phyloP scores from a whole-genome alignment of 192 early-diverging fungal genomes.

The Phlyctochytrium arcticum region DNA sequence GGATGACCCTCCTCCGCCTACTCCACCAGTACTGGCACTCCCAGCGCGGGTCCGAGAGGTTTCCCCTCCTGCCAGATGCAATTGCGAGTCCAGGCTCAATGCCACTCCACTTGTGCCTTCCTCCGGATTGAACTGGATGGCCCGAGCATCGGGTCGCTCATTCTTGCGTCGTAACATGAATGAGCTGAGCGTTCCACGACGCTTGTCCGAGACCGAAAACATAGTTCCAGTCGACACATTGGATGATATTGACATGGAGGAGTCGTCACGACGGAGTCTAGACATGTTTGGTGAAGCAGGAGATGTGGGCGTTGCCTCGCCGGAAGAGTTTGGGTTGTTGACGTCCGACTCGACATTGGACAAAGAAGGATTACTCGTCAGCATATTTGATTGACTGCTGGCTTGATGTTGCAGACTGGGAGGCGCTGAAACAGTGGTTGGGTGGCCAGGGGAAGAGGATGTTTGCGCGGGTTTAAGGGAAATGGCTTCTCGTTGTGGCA shows the following conservation, averaged over 20 bases:
- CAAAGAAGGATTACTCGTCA: too few relatives aligned
- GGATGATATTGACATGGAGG: conserved; percentile 18
- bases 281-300: not conserved
- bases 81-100: conserved; percentile 20
- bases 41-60: too few relatives aligned
- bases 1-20: too few relatives aligned
- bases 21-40: too few relatives aligned
- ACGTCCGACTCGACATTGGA: too few relatives aligned
- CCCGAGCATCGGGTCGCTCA: not conserved
- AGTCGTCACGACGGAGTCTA: conserved; percentile 8
- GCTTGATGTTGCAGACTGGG: not conserved
- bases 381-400: too few relatives aligned
- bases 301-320: not conserved
- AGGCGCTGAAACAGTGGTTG: too few relatives aligned
- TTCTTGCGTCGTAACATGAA: not conserved
- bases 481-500: conserved; percentile 15
- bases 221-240: conserved; percentile 18
- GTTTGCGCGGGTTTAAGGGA: not conserved
- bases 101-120: too few relatives aligned
- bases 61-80: conserved; percentile 9
- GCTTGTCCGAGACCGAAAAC: conserved; percentile 18
- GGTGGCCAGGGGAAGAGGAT: too few relatives aligned
- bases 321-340: not conserved
- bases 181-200: not conserved
- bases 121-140: not conserved